Evolutionary conservation across 371 early-diverging fungal species (phyloP).

Genomic region (Mortierella sp.): DNA sequence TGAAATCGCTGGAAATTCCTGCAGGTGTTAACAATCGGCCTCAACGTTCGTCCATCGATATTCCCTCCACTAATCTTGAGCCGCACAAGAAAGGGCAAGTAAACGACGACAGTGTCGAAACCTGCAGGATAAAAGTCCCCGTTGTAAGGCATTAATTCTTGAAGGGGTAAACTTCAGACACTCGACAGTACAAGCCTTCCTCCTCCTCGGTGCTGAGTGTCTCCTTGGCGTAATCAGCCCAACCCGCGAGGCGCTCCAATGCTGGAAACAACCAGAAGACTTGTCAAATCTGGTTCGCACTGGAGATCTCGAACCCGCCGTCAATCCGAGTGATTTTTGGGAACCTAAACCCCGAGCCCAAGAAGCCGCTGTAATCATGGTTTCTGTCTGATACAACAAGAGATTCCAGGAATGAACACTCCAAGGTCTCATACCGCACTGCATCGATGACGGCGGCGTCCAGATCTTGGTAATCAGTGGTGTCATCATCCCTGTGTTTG

Average conservation of each 20-base stretch:
- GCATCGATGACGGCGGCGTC: no score
- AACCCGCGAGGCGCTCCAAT: not conserved
- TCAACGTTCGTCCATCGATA: no score
- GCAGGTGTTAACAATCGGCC: no score
- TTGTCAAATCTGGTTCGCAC: not conserved
- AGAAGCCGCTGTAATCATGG: not conserved
- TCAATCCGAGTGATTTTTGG: not conserved
- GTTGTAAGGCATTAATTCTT: not conserved
- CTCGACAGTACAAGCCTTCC: not conserved
- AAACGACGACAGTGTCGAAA: not conserved
- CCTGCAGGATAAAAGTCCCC: not conserved
- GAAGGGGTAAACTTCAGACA: not conserved
- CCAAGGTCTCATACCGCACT: not conserved
- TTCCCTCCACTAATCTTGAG: no score
- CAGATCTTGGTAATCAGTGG: no score
- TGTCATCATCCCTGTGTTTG: no score
- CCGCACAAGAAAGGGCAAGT: not conserved
- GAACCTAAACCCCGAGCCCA: not conserved
- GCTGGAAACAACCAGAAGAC: not conserved
- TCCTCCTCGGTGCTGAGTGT: not conserved
- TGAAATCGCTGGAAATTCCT: not conserved
- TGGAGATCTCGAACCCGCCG: not conserved
- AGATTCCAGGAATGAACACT: not conserved
- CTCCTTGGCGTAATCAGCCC: no score
- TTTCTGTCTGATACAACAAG: not conserved